A percentile compares a stretch with the other conserved stretches of the same genome.
Conservation (phyloP, 768 basidiomycete species). For the Panus rudis region DNA sequence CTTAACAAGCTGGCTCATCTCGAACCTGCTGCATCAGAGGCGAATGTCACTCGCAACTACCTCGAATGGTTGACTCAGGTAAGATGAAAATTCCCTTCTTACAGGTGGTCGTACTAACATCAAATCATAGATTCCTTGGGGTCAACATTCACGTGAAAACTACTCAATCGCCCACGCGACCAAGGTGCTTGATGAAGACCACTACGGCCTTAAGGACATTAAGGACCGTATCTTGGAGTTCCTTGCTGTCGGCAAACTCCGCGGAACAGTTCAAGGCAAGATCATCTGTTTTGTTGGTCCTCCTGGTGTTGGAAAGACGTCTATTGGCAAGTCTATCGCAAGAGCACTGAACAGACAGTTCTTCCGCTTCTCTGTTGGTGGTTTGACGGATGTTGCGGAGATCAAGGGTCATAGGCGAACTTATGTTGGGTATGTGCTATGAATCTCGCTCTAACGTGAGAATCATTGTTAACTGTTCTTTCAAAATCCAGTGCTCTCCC, state of each 20-base stretch:
- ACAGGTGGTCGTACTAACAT: background rate
- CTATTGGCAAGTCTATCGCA: constrained; percentile 92
- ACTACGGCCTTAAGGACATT: constrained; percentile 87
- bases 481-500: constrained; percentile 86
- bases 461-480: background rate
- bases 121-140: constrained; percentile 82
- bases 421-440: constrained; percentile 72
- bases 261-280: constrained; percentile 94
- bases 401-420: constrained; percentile 97
- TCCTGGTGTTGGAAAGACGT: constrained; percentile 96
- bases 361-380: constrained; percentile 96
- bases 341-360: constrained; percentile 87
- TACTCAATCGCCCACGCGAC: constrained; percentile 80
- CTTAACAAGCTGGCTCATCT: constrained; percentile 82
- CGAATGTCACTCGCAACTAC: constrained; percentile 91
- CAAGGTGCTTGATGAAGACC: constrained; percentile 86
- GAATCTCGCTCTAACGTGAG: background rate
- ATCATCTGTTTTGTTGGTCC: constrained; percentile 96
- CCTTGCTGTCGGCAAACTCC: constrained; percentile 89
- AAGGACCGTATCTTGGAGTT: constrained; percentile 95
- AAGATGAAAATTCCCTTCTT: constrained; percentile 6
- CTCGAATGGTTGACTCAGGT: constrained; percentile 89
- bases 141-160: constrained; percentile 88
- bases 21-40: constrained; percentile 88
- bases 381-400: constrained; percentile 95